Evolutionary conservation across 345 rosid genomes (phyloP).

Genomic region (Erucastrum elatum): DNA sequence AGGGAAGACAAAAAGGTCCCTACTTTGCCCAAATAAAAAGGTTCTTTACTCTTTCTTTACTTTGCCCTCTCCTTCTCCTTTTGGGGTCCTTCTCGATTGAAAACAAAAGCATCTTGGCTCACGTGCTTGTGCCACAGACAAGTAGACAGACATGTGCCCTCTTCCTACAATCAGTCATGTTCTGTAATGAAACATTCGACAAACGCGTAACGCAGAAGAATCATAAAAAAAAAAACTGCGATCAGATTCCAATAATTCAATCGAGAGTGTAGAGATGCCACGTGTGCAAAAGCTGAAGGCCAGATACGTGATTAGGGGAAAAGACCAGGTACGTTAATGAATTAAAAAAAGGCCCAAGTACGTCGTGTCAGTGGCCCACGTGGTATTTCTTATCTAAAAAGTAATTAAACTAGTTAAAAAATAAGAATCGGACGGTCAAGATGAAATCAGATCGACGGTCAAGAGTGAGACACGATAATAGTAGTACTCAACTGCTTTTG

Average conservation of each 20-base stretch:
- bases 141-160: conserved; percentile 14
- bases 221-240: background rate
- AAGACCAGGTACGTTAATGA: conserved; percentile 24
- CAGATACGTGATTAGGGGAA: conserved; percentile 15
- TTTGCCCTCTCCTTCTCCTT: conserved; percentile 11
- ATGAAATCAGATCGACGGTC: conserved; percentile 6
- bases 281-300: conserved; percentile 17
- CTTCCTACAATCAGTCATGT: background rate
- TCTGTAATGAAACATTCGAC: conserved; percentile 16
- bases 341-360: background rate
- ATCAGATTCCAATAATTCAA: background rate
- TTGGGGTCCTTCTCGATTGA: conserved; percentile 25
- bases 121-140: conserved; percentile 16
- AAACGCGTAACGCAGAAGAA: conserved; percentile 15
- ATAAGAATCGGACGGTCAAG: background rate
- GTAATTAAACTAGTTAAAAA: background rate
- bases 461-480: background rate
- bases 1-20: background rate
- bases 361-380: conserved; percentile 20
- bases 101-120: conserved; percentile 21
- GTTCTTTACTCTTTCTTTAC: background rate
- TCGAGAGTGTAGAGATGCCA: background rate
- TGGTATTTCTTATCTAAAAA: conserved; percentile 14
- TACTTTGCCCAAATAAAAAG: background rate
- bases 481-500: conserved; percentile 28